phyloP scores from a whole-genome alignment of 768 basidiomycete genomes.

The Suillus subalutaceus region DNA sequence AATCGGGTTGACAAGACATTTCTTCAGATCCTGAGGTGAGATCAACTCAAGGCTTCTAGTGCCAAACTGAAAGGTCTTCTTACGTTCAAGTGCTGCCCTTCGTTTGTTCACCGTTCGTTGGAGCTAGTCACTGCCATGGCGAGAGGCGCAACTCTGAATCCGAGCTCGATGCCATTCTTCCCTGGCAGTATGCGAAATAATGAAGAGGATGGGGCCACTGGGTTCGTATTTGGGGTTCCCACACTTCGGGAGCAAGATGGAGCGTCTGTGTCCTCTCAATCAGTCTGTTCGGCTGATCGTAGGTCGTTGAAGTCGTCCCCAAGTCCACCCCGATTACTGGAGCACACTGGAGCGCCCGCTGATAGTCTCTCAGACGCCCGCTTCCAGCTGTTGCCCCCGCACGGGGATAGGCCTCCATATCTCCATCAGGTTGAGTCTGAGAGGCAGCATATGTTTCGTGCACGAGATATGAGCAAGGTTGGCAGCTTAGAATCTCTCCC shows the following conservation, averaged over 20 bases:
- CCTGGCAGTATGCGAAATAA: conserved; percentile 60
- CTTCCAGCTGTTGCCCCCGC: conserved; percentile 40
- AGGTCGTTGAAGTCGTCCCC: conserved; percentile 73
- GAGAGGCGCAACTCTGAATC: conserved; percentile 77
- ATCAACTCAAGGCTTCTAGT: conserved; percentile 13
- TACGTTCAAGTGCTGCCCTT: conserved; percentile 21
- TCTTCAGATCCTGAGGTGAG: conserved; percentile 26
- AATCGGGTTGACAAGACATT: conserved; percentile 23
- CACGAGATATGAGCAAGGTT: conserved; percentile 52
- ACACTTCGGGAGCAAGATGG: conserved; percentile 46
- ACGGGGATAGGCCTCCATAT: conserved; percentile 50
- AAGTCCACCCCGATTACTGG: conserved; percentile 46
- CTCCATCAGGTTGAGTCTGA: conserved; percentile 49
- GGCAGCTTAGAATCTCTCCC: conserved; percentile 55
- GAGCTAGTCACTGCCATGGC: conserved; percentile 53
- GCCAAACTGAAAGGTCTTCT: background rate
- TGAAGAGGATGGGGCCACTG: conserved; percentile 55
- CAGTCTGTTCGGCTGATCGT: conserved; percentile 64
- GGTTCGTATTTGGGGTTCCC: conserved; percentile 49
- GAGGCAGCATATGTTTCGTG: conserved; percentile 42
- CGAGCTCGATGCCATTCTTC: conserved; percentile 84
- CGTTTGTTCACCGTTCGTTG: conserved; percentile 22
- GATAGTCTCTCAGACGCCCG: conserved; percentile 28
- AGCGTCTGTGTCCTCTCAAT: conserved; percentile 57
- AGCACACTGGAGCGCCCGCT: conserved; percentile 29